phyloP scores from a whole-genome alignment of 1,284 basidiomycete species.

The Trichosporon ovoides region DNA sequence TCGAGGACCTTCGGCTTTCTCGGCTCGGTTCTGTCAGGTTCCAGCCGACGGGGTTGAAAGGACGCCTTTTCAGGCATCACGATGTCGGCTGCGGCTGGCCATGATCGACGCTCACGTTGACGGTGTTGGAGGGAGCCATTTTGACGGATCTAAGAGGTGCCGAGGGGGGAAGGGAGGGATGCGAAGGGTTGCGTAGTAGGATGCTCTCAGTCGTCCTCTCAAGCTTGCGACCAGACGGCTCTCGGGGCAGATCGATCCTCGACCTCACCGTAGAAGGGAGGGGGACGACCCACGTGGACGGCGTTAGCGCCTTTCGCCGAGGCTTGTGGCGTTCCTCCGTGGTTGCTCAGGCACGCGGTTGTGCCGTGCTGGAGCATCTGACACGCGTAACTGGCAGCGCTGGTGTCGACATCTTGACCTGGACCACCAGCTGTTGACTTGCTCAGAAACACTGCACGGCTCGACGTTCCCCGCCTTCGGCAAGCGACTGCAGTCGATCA shows the following conservation, averaged over 20 bases:
- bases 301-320: too few relatives aligned
- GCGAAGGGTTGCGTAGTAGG: neutral
- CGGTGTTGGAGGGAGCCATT: slow-evolving; percentile 44
- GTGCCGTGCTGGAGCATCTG: slow-evolving; percentile 2
- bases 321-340: too few relatives aligned
- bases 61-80: neutral
- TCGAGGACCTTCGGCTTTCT: neutral
- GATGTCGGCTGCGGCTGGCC: neutral
- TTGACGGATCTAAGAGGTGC: slow-evolving; percentile 12
- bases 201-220: too few relatives aligned
- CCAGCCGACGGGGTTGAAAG: neutral
- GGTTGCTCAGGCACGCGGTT: neutral
- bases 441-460: neutral
- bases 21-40: neutral
- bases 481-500: slow-evolving; percentile 4
- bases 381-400: slow-evolving; percentile 3
- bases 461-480: neutral
- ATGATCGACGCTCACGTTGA: slow-evolving; percentile 18
- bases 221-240: too few relatives aligned
- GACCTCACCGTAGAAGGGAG: too few relatives aligned
- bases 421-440: neutral
- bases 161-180: slow-evolving; percentile 5
- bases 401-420: neutral
- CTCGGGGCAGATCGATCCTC: too few relatives aligned
- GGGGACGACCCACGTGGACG: too few relatives aligned